Evolutionary conservation across 371 early-diverging fungal species (phyloP).

Genomic region (Mucor sp.): DNA sequence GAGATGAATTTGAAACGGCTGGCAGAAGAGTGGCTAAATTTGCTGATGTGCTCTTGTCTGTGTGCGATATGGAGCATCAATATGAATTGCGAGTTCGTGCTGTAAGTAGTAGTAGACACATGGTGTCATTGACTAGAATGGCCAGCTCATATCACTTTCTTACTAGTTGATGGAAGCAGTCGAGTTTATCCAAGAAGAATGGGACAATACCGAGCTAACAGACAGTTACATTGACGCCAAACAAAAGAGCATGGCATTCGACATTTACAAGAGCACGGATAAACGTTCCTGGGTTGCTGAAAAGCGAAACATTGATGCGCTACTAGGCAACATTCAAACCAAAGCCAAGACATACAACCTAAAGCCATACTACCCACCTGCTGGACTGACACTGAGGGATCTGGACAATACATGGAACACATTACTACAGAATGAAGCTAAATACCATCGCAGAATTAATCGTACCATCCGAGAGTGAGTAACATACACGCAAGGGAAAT

Average conservation of each 20-base stretch:
- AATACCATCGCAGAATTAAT: constrained; percentile 78
- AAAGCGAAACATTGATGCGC: constrained; percentile 83
- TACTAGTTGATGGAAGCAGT: constrained; percentile 67
- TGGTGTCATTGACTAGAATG: neutral
- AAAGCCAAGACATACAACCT: constrained; percentile 94
- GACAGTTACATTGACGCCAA: constrained; percentile 79
- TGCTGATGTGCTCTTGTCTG: constrained; percentile 82
- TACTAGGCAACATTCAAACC: constrained; percentile 93
- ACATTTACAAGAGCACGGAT: constrained; percentile 76
- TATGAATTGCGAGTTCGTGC: constrained; percentile 80
- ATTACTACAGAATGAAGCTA: constrained; percentile 74
- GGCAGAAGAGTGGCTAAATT: constrained; percentile 92
- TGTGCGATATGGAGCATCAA: constrained; percentile 89
- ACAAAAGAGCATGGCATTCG: constrained; percentile 72
- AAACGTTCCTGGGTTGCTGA: constrained; percentile 92
- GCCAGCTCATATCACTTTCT: neutral
- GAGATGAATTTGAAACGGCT: constrained; percentile 87
- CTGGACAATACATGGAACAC: constrained; percentile 78
- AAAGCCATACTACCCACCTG: constrained; percentile 81
- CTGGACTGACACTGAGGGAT: constrained; percentile 73
- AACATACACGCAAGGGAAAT: neutral
- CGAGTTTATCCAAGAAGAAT: constrained; percentile 57
- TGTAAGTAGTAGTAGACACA: constrained; percentile 21
- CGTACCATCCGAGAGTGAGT: constrained; percentile 78
- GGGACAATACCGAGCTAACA: constrained; percentile 66